Conservation (phyloP, 352 stramenopile species). For the Phytophthora cryptogea region DNA sequence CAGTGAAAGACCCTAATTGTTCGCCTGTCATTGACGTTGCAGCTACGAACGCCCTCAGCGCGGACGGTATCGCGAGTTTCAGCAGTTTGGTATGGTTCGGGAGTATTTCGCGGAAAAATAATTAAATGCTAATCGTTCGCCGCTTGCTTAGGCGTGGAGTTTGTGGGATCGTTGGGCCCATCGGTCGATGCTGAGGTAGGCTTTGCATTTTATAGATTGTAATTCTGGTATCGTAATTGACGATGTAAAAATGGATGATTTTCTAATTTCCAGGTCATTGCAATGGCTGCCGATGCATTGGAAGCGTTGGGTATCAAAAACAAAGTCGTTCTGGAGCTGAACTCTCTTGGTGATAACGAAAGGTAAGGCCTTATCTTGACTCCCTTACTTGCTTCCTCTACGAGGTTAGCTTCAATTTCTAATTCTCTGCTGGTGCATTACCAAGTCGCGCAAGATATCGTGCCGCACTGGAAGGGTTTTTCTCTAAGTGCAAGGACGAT, state of each 20-base stretch:
- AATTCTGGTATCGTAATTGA: too few relatives aligned
- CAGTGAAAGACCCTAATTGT: background rate
- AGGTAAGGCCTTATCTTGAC: conserved; percentile 38
- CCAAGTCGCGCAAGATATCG: conserved; percentile 72
- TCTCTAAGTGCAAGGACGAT: conserved; percentile 61
- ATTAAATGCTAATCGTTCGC: conserved; percentile 10
- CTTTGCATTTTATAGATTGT: background rate
- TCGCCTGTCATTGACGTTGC: background rate
- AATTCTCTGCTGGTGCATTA: background rate
- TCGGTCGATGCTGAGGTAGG: conserved; percentile 81
- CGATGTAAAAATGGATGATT: background rate
- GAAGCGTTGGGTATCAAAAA: conserved; percentile 53
- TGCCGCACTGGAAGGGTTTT: conserved; percentile 63
- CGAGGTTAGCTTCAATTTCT: background rate
- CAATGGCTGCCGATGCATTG: conserved; percentile 72
- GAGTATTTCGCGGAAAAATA: background rate
- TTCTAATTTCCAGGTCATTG: conserved; percentile 58
- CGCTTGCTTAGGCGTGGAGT: conserved; percentile 66
- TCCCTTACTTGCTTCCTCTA: background rate
- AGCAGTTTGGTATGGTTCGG: conserved; percentile 74
- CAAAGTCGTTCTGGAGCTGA: conserved; percentile 77
- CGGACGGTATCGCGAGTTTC: conserved; percentile 87
- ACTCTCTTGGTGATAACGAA: conserved; percentile 80
- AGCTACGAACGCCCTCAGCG: conserved; percentile 89
- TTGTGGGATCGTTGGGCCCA: conserved; percentile 73